Evolutionary conservation across 495 filamentous ascomycete genomes (phyloP).

Genomic region (Amorphotheca resinae): DNA sequence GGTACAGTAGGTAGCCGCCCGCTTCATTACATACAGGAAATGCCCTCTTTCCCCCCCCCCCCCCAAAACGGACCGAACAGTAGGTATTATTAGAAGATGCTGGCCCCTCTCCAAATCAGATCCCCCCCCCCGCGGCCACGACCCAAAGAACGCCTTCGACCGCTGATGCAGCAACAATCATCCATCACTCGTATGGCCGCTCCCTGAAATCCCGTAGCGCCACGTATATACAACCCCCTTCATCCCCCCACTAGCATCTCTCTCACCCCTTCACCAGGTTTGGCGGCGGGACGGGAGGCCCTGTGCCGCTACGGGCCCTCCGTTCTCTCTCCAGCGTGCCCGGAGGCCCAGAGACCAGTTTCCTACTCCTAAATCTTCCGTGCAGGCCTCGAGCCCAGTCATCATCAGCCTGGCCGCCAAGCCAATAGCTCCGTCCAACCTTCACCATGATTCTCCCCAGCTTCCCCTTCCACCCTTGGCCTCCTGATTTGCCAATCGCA

Average conservation of each 20-base stretch:
- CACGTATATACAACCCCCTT: not conserved
- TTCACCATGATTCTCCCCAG: constrained; percentile 61
- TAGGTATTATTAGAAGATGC: no score
- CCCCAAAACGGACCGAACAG: no score
- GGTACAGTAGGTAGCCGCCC: no score
- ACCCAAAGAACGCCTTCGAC: no score
- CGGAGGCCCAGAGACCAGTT: constrained; percentile 22
- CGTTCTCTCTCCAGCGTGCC: constrained; percentile 54
- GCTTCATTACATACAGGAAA: no score
- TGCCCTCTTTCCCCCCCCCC: no score
- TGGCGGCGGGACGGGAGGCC: constrained; percentile 32
- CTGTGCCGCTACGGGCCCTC: constrained; percentile 55
- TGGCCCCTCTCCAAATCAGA: not conserved
- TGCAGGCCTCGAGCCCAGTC: constrained; percentile 48
- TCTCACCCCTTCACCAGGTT: constrained; percentile 5
- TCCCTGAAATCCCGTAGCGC: no score
- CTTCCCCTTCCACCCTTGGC: constrained; percentile 64
- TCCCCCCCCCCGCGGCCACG: not conserved
- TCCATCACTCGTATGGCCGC: no score
- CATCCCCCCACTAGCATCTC: no score
- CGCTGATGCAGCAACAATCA: no score
- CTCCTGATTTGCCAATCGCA: constrained; percentile 48
- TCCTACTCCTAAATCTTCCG: constrained; percentile 39
- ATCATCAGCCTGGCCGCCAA: constrained; percentile 41
- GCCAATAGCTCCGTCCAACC: constrained; percentile 63